phyloP scores from a whole-genome alignment of 257 asterid species.

The Scutellaria galericulata region DNA sequence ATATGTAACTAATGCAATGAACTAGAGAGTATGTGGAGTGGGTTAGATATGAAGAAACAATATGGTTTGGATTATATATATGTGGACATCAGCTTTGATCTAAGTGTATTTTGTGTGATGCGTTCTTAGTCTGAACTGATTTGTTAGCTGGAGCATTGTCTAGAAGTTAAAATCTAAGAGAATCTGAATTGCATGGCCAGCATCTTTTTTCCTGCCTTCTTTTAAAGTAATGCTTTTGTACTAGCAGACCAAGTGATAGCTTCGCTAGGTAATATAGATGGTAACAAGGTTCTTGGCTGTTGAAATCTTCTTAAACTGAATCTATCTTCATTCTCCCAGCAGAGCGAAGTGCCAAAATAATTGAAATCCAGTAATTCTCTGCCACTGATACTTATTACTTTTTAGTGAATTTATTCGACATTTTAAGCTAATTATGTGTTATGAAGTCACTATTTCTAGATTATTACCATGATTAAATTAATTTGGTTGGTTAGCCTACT shows the following conservation, averaged over 20 bases:
- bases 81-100: neutral
- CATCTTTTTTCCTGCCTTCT: neutral
- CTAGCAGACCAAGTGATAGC: neutral
- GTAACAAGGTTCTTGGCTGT: neutral
- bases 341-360: neutral
- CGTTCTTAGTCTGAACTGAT: neutral
- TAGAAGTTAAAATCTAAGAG: neutral
- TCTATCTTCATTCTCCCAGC: neutral
- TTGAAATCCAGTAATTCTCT: neutral
- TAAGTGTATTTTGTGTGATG: neutral
- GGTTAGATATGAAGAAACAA: neutral
- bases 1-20: neutral
- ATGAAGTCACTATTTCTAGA: neutral
- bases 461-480: constrained; percentile 1
- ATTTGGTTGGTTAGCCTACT: neutral
- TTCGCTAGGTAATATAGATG: neutral
- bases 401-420: neutral
- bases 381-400: neutral
- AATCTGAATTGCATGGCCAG: neutral
- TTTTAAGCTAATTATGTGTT: neutral
- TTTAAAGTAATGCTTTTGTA: no score
- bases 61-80: neutral
- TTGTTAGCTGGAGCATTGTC: neutral
- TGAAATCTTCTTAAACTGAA: neutral
- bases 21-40: neutral